phyloP scores from a whole-genome alignment of 2,329 filamentous ascomycete genomes.

The Colletotrichum paranaense region DNA sequence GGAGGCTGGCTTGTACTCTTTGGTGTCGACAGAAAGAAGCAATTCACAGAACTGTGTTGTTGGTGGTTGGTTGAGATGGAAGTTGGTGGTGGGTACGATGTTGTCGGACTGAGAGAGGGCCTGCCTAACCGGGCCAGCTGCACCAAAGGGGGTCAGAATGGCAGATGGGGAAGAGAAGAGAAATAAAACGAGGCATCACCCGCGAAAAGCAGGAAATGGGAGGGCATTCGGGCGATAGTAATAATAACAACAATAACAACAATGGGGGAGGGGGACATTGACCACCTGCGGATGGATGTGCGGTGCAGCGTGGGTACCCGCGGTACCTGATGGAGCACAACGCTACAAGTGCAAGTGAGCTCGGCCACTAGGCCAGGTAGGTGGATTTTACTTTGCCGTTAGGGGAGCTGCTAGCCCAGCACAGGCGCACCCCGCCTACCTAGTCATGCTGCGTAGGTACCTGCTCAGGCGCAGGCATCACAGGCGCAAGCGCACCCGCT shows the following conservation, averaged over 20 bases:
- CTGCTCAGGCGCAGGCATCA: not conserved
- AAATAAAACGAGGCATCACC: conserved; percentile 11
- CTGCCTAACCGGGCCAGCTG: conserved; percentile 25
- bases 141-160: not conserved
- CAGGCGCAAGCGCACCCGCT: conserved; percentile 18
- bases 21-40: conserved; percentile 18
- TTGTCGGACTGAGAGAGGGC: conserved; percentile 18
- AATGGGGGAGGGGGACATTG: not conserved
- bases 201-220: not conserved
- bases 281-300: not conserved
- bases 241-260: conserved; percentile 33
- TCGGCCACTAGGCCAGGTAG: conserved; percentile 22
- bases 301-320: not conserved
- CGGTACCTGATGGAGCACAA: too few relatives aligned
- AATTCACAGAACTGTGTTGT: conserved; percentile 18
- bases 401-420: not conserved
- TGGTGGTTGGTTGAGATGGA: not conserved
- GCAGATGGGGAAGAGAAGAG: not conserved
- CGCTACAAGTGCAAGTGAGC: conserved; percentile 4
- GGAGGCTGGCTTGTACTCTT: not conserved
- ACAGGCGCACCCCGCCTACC: not conserved
- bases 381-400: conserved; percentile 3
- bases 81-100: not conserved
- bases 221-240: conserved; percentile 31
- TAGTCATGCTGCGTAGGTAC: too few relatives aligned